Conservation (phyloP, 106 monocot genomes). For the Dendrobium officinale region DNA sequence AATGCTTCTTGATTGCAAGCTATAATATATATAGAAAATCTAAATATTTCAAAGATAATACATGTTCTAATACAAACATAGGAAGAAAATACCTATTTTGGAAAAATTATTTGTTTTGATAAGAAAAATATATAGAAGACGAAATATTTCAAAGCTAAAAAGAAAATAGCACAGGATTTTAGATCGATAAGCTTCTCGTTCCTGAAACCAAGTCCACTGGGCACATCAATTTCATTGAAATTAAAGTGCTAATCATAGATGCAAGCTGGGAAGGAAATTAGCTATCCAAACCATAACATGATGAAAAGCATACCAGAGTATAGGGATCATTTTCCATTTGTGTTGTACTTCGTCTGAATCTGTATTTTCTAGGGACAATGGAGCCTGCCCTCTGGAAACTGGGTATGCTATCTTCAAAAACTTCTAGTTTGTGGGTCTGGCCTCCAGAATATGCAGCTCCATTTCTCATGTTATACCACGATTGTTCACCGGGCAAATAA, state of each 20-base stretch:
- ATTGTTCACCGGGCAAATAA: conserved; percentile 63
- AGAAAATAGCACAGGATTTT: background rate
- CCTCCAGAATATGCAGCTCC: conserved; percentile 62
- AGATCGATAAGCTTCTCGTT: too few species aligned
- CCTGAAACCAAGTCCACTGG: background rate
- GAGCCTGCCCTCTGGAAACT: conserved; percentile 88
- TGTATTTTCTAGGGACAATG: conserved; percentile 84
- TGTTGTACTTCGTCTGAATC: conserved; percentile 81
- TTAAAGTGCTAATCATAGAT: background rate
- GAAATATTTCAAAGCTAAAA: background rate
- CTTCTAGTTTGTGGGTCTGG: conserved; percentile 58
- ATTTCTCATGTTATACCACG: conserved; percentile 78
- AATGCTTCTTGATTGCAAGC: too few species aligned
- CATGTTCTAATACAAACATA: too few species aligned
- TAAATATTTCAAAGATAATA: too few species aligned
- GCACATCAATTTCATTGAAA: background rate
- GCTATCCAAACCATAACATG: background rate
- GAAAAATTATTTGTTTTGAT: background rate
- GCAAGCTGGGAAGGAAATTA: background rate
- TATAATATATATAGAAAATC: too few species aligned
- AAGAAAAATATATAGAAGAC: background rate
- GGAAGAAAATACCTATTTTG: background rate
- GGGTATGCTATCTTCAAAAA: conserved; percentile 82
- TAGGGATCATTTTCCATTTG: conserved; percentile 95
- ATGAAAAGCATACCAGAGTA: conserved; percentile 60